A percentile compares a stretch with the other conserved stretches of the same genome.
These are phyloP conservation scores for Picochlorum sp. DNA, from an alignment of 139 green algal species.

Conservation along the genomic window DNA sequence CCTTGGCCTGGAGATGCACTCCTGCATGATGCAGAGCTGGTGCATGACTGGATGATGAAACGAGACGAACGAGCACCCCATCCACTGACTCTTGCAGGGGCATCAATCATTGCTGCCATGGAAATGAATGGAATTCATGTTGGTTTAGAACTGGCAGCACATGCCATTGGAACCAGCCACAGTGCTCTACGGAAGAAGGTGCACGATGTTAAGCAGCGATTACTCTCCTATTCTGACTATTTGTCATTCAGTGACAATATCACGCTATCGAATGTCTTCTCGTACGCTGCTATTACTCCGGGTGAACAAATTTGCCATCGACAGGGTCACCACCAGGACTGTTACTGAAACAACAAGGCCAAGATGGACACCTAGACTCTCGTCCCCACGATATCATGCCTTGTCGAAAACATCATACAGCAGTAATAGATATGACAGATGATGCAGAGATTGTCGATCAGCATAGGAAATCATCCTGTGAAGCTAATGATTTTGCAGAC, in stretches of 20 bases:
- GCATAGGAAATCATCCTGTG: neutral
- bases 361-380: too few relatives aligned
- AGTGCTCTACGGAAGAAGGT: neutral
- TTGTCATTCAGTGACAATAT: constrained; percentile 6
- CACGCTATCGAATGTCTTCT: neutral
- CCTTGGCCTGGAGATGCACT: neutral
- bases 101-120: constrained; percentile 3
- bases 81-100: neutral
- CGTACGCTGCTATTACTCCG: neutral
- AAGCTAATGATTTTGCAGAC: neutral
- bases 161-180: neutral
- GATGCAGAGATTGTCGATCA: neutral
- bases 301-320: neutral
- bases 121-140: constrained; percentile 12
- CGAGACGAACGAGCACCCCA: neutral
- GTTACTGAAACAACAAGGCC: neutral
- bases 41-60: neutral
- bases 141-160: neutral
- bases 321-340: neutral
- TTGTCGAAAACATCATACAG: too few relatives aligned
- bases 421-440: too few relatives aligned
- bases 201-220: neutral
- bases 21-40: constrained; percentile 2
- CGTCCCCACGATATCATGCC: too few relatives aligned
- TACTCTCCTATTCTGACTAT: neutral